A percentile compares a stretch with the other conserved stretches of the same genome.
These are phyloP conservation scores for Lomentospora prolificans DNA, from an alignment of 2,329 filamentous ascomycete species.

Conservation along the genomic window DNA sequence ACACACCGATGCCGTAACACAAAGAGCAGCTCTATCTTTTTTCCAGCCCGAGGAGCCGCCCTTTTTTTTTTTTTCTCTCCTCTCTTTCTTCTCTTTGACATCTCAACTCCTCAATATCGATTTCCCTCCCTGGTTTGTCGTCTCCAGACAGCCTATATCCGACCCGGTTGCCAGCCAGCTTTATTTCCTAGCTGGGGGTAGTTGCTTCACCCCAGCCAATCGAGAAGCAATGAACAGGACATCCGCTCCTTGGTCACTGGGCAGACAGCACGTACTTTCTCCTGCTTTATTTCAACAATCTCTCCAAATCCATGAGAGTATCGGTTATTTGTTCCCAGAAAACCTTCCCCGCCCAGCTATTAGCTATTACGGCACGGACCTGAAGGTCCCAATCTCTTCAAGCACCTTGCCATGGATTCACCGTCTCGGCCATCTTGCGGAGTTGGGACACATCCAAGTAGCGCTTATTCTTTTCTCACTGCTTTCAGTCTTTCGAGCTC, in stretches of 20 bases:
- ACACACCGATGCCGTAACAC: not conserved
- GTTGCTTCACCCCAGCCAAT: not conserved
- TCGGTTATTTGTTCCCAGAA: not conserved
- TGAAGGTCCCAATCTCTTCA: not conserved
- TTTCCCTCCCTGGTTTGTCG: not conserved
- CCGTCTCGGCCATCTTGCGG: not conserved
- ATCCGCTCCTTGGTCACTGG: not conserved
- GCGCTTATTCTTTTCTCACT: not conserved
- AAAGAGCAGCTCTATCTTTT: not conserved
- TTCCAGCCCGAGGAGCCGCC: too few species aligned
- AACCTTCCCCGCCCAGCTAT: not conserved
- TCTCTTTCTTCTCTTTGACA: not conserved
- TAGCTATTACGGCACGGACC: not conserved
- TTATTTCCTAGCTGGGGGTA: too few species aligned
- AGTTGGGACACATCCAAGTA: not conserved
- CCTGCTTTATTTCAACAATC: too few species aligned
- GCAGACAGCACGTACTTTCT: not conserved
- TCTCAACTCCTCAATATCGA: not conserved
- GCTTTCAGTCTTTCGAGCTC: not conserved
- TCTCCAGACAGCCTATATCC: too few species aligned
- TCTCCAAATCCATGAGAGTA: too few species aligned
- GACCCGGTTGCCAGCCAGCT: too few species aligned
- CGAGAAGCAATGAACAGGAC: not conserved
- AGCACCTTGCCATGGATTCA: not conserved
- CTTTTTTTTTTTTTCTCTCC: conserved; percentile 6